Evolutionary conservation across 768 basidiomycete species (phyloP).

Genomic region (Boletus edulis): DNA sequence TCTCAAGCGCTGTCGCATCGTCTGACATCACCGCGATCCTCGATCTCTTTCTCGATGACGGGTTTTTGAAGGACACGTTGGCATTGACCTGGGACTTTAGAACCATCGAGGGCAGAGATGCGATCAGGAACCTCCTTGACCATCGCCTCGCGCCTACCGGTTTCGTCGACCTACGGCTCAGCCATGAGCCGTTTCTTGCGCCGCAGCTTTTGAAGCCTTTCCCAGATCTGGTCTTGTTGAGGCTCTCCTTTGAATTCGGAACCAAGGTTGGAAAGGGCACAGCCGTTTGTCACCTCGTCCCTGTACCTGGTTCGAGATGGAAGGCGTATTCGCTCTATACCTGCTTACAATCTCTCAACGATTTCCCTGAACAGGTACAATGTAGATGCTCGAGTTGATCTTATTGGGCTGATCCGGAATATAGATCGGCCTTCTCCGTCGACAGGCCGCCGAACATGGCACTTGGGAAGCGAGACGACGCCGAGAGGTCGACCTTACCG

Average conservation of each 20-base stretch:
- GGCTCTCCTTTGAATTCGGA: slow-evolving; percentile 54
- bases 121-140: slow-evolving; percentile 38
- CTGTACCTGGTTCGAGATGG: slow-evolving; percentile 44
- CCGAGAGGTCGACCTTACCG: slow-evolving; percentile 35
- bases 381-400: background rate
- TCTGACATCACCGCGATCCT: slow-evolving; percentile 13
- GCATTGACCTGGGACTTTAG: slow-evolving; percentile 57
- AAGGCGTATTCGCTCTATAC: slow-evolving; percentile 61
- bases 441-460: background rate
- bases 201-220: slow-evolving; percentile 39
- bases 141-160: slow-evolving; percentile 30
- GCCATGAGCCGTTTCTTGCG: slow-evolving; percentile 23
- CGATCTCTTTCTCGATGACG: slow-evolving; percentile 27
- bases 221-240: slow-evolving; percentile 59
- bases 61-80: slow-evolving; percentile 51
- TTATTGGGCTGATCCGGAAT: background rate
- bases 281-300: slow-evolving; percentile 54
- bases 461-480: slow-evolving; percentile 46
- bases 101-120: slow-evolving; percentile 39
- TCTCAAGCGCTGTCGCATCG: slow-evolving; percentile 20
- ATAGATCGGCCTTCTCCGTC: background rate
- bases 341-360: slow-evolving; percentile 56
- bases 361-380: slow-evolving; percentile 34
- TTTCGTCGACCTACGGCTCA: slow-evolving; percentile 7
- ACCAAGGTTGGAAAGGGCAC: slow-evolving; percentile 46